These are phyloP conservation scores for Schwanniomyces vanrijiae DNA, from an alignment of 805 yeast species.

Conservation along the genomic window DNA sequence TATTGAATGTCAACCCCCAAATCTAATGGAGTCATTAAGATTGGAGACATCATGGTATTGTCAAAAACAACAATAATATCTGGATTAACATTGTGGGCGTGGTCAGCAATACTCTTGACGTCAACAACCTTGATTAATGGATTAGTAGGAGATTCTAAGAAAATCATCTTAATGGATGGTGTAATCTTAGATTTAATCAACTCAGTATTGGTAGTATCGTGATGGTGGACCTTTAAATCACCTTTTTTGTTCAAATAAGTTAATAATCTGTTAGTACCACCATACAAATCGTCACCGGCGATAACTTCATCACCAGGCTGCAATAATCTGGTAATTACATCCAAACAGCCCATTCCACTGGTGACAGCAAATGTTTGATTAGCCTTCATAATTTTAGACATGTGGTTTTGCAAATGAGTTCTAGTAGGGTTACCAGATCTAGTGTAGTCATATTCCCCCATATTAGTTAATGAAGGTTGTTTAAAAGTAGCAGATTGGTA, in stretches of 20 bases:
- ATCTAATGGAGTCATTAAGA: constrained; percentile 80
- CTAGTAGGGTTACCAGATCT: constrained; percentile 95
- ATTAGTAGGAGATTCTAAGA: constrained; percentile 90
- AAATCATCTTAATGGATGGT: constrained; percentile 66
- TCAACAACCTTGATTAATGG: constrained; percentile 89
- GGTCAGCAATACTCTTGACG: constrained; percentile 60
- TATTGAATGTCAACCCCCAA: constrained; percentile 89
- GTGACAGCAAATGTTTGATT: constrained; percentile 76
- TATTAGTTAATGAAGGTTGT: constrained; percentile 65
- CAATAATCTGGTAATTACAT: constrained; percentile 74
- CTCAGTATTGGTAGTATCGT: constrained; percentile 76
- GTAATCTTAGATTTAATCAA: constrained; percentile 58
- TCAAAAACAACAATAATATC: constrained; percentile 78
- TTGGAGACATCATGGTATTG: constrained; percentile 96
- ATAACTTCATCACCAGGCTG: constrained; percentile 86
- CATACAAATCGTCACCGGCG: constrained; percentile 94
- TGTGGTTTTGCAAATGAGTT: constrained; percentile 71
- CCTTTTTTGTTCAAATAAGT: constrained; percentile 67
- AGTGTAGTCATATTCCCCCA: constrained; percentile 76
- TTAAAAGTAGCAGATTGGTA: constrained; percentile 96
- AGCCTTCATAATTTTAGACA: constrained; percentile 80
- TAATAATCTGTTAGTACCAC: constrained; percentile 87
- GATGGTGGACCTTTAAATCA: constrained; percentile 66
- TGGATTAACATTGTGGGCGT: constrained; percentile 69
- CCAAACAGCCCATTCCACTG: constrained; percentile 91